Conservation (phyloP, 2,329 filamentous ascomycete genomes). For the Ophiosphaerella herpotricha region DNA sequence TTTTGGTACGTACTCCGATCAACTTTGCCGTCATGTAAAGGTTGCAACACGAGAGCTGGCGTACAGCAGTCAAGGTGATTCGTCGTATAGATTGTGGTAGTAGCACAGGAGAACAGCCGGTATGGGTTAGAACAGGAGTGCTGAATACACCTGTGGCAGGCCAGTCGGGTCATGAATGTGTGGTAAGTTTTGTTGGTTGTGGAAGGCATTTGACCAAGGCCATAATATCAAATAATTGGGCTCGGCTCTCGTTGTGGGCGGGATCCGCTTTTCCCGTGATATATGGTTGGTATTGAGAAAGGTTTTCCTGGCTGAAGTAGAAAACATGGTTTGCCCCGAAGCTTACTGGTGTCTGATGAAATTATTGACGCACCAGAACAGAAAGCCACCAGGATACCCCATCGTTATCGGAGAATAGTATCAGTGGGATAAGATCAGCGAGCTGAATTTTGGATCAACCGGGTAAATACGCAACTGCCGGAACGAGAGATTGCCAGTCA, state of each 20-base stretch:
- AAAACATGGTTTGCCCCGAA: not conserved
- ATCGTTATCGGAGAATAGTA: slow-evolving; percentile 1
- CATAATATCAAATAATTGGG: too few relatives aligned
- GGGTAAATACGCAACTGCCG: not conserved
- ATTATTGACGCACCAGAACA: not conserved
- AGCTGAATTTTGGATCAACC: slow-evolving; percentile 1
- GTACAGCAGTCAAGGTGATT: not conserved
- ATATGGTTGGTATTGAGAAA: not conserved
- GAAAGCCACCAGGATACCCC: not conserved
- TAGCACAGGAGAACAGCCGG: not conserved
- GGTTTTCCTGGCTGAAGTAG: not conserved
- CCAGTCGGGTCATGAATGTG: too few relatives aligned
- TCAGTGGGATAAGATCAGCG: slow-evolving; percentile 2
- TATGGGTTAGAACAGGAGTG: not conserved
- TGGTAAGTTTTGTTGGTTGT: too few relatives aligned
- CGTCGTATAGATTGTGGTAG: not conserved
- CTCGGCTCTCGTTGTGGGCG: too few relatives aligned
- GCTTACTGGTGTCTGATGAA: not conserved
- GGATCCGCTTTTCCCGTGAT: too few relatives aligned
- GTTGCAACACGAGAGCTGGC: not conserved
- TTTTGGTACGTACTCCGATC: not conserved
- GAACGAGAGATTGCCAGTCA: not conserved
- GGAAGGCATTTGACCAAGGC: too few relatives aligned
- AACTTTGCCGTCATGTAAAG: not conserved
- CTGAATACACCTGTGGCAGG: too few relatives aligned